Evolutionary conservation across 495 filamentous ascomycete genomes (phyloP).

Genomic region (Hypoxylon fuscum): DNA sequence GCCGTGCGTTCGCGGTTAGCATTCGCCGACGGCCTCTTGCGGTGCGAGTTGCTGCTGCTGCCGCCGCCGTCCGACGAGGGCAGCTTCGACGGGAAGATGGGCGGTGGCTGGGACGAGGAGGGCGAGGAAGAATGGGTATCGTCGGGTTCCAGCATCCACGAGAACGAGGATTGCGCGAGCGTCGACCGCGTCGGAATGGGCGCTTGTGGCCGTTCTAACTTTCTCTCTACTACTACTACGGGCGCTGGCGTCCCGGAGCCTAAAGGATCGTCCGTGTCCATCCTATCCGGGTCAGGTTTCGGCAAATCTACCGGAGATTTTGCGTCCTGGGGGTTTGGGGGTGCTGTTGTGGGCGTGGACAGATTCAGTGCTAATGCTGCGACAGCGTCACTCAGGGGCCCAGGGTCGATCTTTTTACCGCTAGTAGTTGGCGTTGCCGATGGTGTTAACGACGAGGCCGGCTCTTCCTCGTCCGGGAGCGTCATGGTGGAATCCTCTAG

Average conservation of each 20-base stretch:
- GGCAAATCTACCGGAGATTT: constrained; percentile 3
- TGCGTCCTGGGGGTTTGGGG: constrained; percentile 3
- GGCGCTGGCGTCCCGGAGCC: constrained; percentile 21
- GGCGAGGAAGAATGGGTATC: constrained; percentile 38
- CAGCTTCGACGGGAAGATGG: constrained; percentile 36
- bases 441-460: constrained; percentile 10
- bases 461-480: constrained; percentile 58
- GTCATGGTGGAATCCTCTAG: constrained; percentile 71
- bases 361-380: constrained; percentile 36
- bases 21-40: constrained; percentile 54
- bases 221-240: constrained; percentile 27
- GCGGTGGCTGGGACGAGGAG: constrained; percentile 26
- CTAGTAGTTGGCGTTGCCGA: constrained; percentile 13
- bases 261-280: constrained; percentile 24
- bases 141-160: constrained; percentile 87
- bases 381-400: constrained; percentile 35
- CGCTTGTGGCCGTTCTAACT: constrained; percentile 18
- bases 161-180: constrained; percentile 86
- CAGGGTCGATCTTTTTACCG: constrained; percentile 24
- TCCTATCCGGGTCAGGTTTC: constrained; percentile 18
- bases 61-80: constrained; percentile 9
- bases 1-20: constrained; percentile 61
- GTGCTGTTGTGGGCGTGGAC: constrained; percentile 3
- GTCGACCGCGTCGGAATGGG: constrained; percentile 67
- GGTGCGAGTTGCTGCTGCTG: constrained; percentile 17